These are phyloP conservation scores for Botrytis byssoidea DNA, from an alignment of 2,329 filamentous ascomycete species.

Conservation along the genomic window DNA sequence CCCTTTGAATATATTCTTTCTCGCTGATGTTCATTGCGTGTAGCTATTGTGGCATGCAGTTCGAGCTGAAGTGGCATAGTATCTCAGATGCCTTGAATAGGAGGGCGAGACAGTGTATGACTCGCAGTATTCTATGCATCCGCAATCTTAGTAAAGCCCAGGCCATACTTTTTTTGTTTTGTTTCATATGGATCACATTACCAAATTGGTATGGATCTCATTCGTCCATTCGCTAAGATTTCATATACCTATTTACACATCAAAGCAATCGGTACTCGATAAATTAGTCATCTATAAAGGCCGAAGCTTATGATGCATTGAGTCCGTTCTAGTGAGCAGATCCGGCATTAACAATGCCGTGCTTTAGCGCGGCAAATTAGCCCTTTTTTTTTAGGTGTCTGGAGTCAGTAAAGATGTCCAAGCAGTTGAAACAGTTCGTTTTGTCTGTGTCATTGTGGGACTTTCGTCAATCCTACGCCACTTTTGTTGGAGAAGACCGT, in stretches of 20 bases:
- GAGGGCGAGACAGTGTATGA: slow-evolving; percentile 3
- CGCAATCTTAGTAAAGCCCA: background rate
- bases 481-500: background rate
- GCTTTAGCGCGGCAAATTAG: background rate
- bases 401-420: background rate
- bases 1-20: background rate
- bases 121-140: background rate
- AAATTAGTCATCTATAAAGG: background rate
- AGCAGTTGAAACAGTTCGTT: background rate
- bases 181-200: background rate
- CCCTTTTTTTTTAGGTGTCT: background rate
- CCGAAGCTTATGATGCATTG: background rate
- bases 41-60: background rate
- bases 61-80: background rate
- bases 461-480: background rate
- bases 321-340: background rate
- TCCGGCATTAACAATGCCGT: slow-evolving; percentile 7
- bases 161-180: background rate
- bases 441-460: background rate
- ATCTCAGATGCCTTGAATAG: background rate
- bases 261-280: background rate
- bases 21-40: background rate
- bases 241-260: background rate
- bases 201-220: background rate
- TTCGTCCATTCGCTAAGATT: background rate